Evolutionary conservation across 2,329 filamentous ascomycete genomes (phyloP).

Genomic region (Scedosporium aurantiacum): DNA sequence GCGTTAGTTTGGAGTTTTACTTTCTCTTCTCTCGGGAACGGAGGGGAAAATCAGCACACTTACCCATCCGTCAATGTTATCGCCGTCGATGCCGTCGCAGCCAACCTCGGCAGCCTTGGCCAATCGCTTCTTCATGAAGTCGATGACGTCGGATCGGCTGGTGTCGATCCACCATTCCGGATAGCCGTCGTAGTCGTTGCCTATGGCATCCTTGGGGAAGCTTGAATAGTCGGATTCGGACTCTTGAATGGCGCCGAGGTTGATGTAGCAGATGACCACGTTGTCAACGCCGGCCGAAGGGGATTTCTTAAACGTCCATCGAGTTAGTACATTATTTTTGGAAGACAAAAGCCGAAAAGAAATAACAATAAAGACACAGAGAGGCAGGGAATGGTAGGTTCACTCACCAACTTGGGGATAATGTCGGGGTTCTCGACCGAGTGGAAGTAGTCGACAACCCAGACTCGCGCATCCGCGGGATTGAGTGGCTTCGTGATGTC

Average conservation of each 20-base stretch:
- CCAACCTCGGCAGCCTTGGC: slow-evolving; percentile 16
- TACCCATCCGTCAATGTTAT: slow-evolving; percentile 22
- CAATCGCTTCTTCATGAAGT: slow-evolving; percentile 20
- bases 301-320: not conserved
- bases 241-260: slow-evolving; percentile 16
- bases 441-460: slow-evolving; percentile 20
- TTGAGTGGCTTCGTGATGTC: slow-evolving; percentile 14
- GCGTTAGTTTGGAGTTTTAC: not conserved
- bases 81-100: slow-evolving; percentile 23
- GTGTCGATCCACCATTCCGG: slow-evolving; percentile 21
- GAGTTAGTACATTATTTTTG: no score
- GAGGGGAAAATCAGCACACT: not conserved
- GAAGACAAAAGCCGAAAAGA: not conserved
- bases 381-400: not conserved
- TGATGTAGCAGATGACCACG: slow-evolving; percentile 23
- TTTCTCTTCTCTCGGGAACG: not conserved
- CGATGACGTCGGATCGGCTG: slow-evolving; percentile 14
- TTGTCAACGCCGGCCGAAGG: slow-evolving; percentile 15
- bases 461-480: slow-evolving; percentile 17
- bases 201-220: slow-evolving; percentile 16
- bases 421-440: slow-evolving; percentile 15
- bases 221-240: slow-evolving; percentile 12
- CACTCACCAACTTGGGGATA: slow-evolving; percentile 19
- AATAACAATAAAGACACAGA: not conserved
- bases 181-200: slow-evolving; percentile 15